A percentile compares a stretch with the other conserved stretches of the same genome.
Evolutionary conservation across 768 basidiomycete species (phyloP).

Genomic region (Boletus subparvulus): DNA sequence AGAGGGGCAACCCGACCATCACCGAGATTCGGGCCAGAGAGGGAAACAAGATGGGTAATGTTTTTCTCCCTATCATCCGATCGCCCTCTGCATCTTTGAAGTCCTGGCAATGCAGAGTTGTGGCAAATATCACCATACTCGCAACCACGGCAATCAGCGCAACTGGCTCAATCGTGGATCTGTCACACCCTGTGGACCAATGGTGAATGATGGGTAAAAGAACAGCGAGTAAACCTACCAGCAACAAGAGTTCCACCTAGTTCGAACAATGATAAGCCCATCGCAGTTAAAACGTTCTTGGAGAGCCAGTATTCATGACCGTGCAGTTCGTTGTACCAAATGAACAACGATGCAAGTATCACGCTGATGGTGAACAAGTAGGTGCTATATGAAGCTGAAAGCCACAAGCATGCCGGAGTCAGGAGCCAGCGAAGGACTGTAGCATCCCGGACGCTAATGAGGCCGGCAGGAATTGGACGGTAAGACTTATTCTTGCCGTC

Average conservation of each 20-base stretch:
- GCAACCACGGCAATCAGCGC: slow-evolving; percentile 30
- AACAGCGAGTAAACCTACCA: slow-evolving; percentile 23
- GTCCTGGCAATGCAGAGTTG: slow-evolving; percentile 37
- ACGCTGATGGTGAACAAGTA: slow-evolving; percentile 36
- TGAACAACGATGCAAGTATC: slow-evolving; percentile 23
- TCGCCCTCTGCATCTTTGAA: slow-evolving; percentile 47
- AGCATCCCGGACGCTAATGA: slow-evolving; percentile 39
- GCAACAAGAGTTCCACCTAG: slow-evolving; percentile 38
- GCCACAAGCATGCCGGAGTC: slow-evolving; percentile 33
- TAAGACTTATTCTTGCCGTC: slow-evolving; percentile 45
- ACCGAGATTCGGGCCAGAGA: slow-evolving; percentile 25
- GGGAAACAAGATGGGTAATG: slow-evolving; percentile 46
- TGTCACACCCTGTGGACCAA: slow-evolving; percentile 22
- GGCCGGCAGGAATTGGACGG: slow-evolving; percentile 46
- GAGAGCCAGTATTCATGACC: slow-evolving; percentile 33
- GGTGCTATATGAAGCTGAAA: slow-evolving; percentile 37
- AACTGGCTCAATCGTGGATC: slow-evolving; percentile 23
- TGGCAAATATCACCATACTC: slow-evolving; percentile 35
- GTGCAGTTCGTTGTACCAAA: slow-evolving; percentile 40
- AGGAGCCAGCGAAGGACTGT: slow-evolving; percentile 38
- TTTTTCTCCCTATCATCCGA: slow-evolving; percentile 36
- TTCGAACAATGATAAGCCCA: slow-evolving; percentile 40
- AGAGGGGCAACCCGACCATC: slow-evolving; percentile 29
- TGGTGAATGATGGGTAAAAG: not conserved
- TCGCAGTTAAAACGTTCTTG: slow-evolving; percentile 36